These are phyloP conservation scores for Talaromyces piceae DNA, from an alignment of 2,329 filamentous ascomycete genomes.

Conservation along the genomic window DNA sequence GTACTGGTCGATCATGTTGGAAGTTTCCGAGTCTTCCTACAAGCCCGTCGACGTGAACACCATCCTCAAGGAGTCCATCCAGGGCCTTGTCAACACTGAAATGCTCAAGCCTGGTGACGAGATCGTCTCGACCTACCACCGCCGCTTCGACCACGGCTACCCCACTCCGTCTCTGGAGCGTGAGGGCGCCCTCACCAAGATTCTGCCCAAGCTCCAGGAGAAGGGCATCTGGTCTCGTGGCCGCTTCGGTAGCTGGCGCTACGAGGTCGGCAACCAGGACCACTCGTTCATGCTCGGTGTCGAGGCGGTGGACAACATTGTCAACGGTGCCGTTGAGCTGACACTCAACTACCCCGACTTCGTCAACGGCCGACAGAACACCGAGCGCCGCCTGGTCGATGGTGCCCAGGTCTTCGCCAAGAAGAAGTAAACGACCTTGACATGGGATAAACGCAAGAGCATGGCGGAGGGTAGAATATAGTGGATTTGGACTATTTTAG, in stretches of 20 bases:
- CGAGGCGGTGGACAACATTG: constrained; percentile 83
- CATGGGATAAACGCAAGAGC: too few species aligned
- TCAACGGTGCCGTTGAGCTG: constrained; percentile 81
- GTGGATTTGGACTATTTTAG: not conserved
- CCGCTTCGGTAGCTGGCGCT: constrained; percentile 95
- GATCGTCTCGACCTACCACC: constrained; percentile 97
- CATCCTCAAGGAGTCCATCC: constrained; percentile 82
- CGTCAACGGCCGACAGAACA: constrained; percentile 66
- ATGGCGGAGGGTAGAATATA: not conserved
- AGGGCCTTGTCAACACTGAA: constrained; percentile 94
- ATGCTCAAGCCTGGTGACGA: constrained; percentile 89
- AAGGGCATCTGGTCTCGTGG: constrained; percentile 92
- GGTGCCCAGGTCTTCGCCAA: constrained; percentile 53
- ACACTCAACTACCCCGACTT: constrained; percentile 97
- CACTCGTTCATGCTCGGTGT: constrained; percentile 97
- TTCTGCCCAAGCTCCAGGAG: constrained; percentile 85
- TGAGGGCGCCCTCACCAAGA: constrained; percentile 85
- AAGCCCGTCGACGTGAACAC: constrained; percentile 87
- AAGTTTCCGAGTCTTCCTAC: constrained; percentile 91
- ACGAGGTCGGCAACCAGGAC: constrained; percentile 96
- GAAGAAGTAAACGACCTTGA: constrained; percentile 21
- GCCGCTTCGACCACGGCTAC: constrained; percentile 96
- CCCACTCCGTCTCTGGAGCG: constrained; percentile 91
- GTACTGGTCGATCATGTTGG: constrained; percentile 99
- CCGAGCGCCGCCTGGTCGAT: constrained; percentile 55